These are phyloP conservation scores for Suillus variegatus DNA, from an alignment of 768 basidiomycete genomes.

Conservation along the genomic window DNA sequence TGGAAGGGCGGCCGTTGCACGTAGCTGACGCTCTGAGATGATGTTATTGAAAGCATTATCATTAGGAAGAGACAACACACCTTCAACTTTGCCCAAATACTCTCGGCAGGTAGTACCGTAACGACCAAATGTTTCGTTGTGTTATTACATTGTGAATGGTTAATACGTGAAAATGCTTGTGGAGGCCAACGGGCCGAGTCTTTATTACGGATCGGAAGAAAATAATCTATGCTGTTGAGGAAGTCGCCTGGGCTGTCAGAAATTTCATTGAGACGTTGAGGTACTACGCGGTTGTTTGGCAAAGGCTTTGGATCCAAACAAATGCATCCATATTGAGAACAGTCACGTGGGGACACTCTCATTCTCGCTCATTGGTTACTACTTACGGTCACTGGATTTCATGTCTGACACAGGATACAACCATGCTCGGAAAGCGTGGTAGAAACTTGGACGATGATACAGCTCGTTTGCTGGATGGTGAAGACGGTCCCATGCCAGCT, in stretches of 20 bases:
- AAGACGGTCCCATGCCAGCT: slow-evolving; percentile 26
- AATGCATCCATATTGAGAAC: background rate
- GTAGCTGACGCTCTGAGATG: slow-evolving; percentile 62
- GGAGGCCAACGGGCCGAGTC: slow-evolving; percentile 79
- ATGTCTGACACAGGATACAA: slow-evolving; percentile 52
- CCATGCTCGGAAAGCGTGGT: slow-evolving; percentile 65
- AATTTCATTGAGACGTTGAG: background rate
- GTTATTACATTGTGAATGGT: slow-evolving; percentile 69
- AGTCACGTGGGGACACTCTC: slow-evolving; percentile 3
- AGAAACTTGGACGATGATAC: slow-evolving; percentile 37
- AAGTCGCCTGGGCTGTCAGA: slow-evolving; percentile 38
- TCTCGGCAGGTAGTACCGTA: slow-evolving; percentile 51
- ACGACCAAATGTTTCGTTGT: slow-evolving; percentile 62
- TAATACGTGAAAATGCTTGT: slow-evolving; percentile 81
- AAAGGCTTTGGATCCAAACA: slow-evolving; percentile 17
- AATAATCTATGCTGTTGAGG: slow-evolving; percentile 76
- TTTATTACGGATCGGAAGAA: slow-evolving; percentile 84
- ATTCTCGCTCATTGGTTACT: background rate
- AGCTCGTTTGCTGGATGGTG: slow-evolving; percentile 6
- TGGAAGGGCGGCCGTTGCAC: slow-evolving; percentile 56
- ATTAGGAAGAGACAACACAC: slow-evolving; percentile 61
- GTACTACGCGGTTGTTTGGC: slow-evolving; percentile 22
- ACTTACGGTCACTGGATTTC: background rate
- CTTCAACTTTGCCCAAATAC: slow-evolving; percentile 75
- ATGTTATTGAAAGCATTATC: slow-evolving; percentile 63